Conservation (phyloP, 495 filamentous ascomycete species). For the Choiromyces venosus region DNA sequence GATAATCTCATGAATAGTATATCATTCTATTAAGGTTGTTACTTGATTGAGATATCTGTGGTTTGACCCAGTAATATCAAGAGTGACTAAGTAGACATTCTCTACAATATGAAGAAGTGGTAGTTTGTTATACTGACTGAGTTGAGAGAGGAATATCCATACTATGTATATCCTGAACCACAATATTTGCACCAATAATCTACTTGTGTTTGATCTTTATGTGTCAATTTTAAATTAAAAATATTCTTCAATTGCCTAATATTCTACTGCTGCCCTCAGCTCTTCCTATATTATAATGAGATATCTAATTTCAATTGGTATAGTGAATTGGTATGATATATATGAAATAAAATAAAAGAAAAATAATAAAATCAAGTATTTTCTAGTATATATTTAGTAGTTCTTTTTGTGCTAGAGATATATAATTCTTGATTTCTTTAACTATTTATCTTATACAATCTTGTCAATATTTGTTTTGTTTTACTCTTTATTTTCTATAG, state of each 20-base stretch:
- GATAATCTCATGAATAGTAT: too few species aligned
- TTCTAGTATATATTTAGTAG: neutral
- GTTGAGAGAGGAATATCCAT: slow-evolving; percentile 2
- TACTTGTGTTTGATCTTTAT: neutral
- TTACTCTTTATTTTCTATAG: too few species aligned
- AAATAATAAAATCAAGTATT: neutral
- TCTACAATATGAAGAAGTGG: too few species aligned
- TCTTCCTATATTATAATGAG: neutral
- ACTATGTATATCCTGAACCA: neutral
- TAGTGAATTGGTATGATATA: neutral
- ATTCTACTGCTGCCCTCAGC: slow-evolving; percentile 6
- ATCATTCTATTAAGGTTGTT: too few species aligned
- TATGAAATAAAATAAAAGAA: neutral
- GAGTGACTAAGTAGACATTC: too few species aligned
- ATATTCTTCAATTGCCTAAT: slow-evolving; percentile 8
- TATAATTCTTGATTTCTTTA: too few species aligned
- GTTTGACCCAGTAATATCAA: too few species aligned
- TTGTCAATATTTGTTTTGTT: slow-evolving; percentile 2
- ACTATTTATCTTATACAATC: too few species aligned
- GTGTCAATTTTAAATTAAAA: neutral
- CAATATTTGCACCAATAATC: slow-evolving; percentile 5
- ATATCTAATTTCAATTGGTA: neutral
- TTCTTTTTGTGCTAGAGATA: neutral
- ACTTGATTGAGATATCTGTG: too few species aligned
- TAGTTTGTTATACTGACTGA: too few species aligned